These are phyloP conservation scores for Jatropha podagrica DNA, from an alignment of 441 rosid genomes.

Conservation along the genomic window DNA sequence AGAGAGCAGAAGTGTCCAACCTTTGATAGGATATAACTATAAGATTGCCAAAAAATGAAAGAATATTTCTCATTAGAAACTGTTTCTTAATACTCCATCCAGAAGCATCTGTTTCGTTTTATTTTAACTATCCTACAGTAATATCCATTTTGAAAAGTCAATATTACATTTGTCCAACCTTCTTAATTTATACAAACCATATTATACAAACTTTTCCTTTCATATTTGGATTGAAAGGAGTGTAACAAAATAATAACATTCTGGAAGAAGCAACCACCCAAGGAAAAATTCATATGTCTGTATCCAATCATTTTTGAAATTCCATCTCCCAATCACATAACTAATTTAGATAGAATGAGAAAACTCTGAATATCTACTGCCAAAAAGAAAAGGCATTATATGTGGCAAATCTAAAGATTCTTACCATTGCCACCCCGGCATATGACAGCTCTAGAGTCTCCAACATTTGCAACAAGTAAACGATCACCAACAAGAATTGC, in stretches of 20 bases:
- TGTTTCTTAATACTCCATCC: neutral
- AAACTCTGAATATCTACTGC: neutral
- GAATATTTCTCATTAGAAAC: neutral
- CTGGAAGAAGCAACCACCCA: neutral
- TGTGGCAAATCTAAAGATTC: conserved; percentile 11
- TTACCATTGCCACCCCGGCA: conserved; percentile 95
- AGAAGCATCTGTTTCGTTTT: conserved; percentile 1
- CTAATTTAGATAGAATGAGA: neutral
- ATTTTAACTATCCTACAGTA: neutral
- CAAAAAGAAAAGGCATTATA: neutral
- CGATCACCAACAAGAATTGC: conserved; percentile 96
- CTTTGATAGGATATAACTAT: neutral
- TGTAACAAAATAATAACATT: neutral
- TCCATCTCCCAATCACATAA: neutral
- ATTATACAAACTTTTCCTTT: neutral
- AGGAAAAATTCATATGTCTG: neutral
- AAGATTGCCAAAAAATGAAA: neutral
- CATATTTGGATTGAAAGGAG: neutral
- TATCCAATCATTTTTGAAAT: neutral
- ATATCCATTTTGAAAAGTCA: neutral
- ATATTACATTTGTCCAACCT: neutral
- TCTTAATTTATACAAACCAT: neutral
- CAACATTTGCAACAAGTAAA: conserved; percentile 96
- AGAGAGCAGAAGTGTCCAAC: neutral
- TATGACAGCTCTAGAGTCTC: conserved; percentile 97